Percentiles rank a stretch among this genome's conserved stretches.
These are phyloP conservation scores for Kockovaella imperatae DNA, from an alignment of 768 basidiomycete species.

Conservation along the genomic window DNA sequence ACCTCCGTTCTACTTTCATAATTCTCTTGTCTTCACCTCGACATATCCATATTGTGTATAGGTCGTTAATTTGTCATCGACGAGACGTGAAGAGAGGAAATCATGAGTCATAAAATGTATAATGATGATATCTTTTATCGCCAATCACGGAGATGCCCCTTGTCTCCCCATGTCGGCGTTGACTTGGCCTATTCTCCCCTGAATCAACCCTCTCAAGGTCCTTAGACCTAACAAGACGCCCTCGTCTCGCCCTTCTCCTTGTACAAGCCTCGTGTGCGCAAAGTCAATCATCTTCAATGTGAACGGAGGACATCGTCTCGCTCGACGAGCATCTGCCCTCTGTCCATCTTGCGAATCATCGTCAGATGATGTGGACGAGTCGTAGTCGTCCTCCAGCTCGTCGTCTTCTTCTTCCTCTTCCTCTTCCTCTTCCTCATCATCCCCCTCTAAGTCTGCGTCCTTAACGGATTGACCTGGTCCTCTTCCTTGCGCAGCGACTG, in stretches of 20 bases:
- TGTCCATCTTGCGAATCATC: slow-evolving; percentile 22
- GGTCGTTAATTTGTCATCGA: too few species aligned
- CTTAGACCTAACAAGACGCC: slow-evolving; percentile 69
- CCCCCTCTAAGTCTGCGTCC: slow-evolving; percentile 26
- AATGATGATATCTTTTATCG: too few species aligned
- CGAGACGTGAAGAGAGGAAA: too few species aligned
- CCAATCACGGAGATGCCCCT: too few species aligned
- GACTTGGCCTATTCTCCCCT: slow-evolving; percentile 54
- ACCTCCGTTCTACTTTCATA: too few species aligned
- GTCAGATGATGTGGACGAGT: slow-evolving; percentile 37
- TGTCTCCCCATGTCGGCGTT: too few species aligned
- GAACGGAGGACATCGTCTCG: slow-evolving; percentile 50
- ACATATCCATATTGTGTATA: too few species aligned
- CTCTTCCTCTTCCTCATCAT: slow-evolving; percentile 34
- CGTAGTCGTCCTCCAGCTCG: slow-evolving; percentile 17
- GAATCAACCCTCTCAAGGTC: slow-evolving; percentile 58
- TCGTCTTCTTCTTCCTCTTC: slow-evolving; percentile 30
- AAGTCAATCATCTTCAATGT: slow-evolving; percentile 85
- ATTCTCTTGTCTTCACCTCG: too few species aligned
- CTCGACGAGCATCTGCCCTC: slow-evolving; percentile 18
- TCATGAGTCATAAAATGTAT: too few species aligned
- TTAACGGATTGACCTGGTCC: slow-evolving; percentile 34
- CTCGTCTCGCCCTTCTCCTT: slow-evolving; percentile 67
- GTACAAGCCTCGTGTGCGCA: slow-evolving; percentile 67
- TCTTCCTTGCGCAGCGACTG: slow-evolving; percentile 1